phyloP scores from a whole-genome alignment of 2,329 filamentous ascomycete species.

The Drechslerella dactyloides region DNA sequence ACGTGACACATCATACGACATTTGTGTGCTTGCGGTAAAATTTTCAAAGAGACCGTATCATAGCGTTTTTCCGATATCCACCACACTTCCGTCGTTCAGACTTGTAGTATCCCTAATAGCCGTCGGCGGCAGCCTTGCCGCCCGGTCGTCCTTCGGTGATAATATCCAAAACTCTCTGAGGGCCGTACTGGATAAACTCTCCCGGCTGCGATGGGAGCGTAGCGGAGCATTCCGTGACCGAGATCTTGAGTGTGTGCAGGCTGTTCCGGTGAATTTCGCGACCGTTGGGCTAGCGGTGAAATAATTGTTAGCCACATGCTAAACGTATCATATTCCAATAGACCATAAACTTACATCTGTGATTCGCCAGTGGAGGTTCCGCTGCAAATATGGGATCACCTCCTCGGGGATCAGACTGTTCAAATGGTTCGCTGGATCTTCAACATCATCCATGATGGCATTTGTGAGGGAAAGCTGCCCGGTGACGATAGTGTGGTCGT shows the following conservation, averaged over 20 bases:
- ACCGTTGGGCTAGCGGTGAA: constrained; percentile 24
- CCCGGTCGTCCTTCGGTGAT: constrained; percentile 41
- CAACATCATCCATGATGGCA: constrained; percentile 56
- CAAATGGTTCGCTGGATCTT: constrained; percentile 54
- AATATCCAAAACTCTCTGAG: constrained; percentile 36
- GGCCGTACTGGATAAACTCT: constrained; percentile 39
- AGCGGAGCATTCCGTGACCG: constrained; percentile 37
- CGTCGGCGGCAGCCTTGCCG: constrained; percentile 34
- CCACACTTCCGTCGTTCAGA: not conserved
- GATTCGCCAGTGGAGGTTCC: constrained; percentile 56
- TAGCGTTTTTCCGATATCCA: not conserved
- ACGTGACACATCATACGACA: too few species aligned
- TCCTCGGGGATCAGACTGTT: constrained; percentile 55
- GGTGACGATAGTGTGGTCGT: constrained; percentile 57
- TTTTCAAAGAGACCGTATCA: not conserved
- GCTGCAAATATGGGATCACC: constrained; percentile 56
- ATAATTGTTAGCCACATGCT: constrained; percentile 9
- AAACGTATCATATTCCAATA: not conserved
- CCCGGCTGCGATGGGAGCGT: constrained; percentile 28
- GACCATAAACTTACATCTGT: constrained; percentile 43
- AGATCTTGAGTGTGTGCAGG: constrained; percentile 27
- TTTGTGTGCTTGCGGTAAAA: too few species aligned
- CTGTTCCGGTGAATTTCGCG: constrained; percentile 34
- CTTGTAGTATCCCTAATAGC: constrained; percentile 18
- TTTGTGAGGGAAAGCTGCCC: constrained; percentile 59